A percentile compares a stretch with the other conserved stretches of the same genome.
phyloP scores from a whole-genome alignment of 257 asterid genomes.

The Lycium barbarum region DNA sequence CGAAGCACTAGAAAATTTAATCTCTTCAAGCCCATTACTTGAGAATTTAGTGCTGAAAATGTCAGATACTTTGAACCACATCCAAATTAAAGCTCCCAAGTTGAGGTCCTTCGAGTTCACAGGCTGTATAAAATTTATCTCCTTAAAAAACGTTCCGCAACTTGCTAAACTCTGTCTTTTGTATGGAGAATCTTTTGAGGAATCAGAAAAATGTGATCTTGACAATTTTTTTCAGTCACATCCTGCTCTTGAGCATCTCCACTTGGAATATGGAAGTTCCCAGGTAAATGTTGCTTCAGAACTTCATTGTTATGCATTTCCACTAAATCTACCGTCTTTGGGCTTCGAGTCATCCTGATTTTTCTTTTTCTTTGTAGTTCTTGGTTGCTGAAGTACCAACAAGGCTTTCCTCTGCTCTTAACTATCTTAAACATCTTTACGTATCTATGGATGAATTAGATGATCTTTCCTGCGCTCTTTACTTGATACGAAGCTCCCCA shows the following conservation, averaged over 20 bases:
- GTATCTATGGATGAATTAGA: background rate
- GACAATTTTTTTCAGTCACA: background rate
- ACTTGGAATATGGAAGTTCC: background rate
- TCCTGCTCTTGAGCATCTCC: background rate
- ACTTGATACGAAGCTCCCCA: constrained; percentile 23
- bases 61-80: background rate
- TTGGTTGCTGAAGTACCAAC: constrained; percentile 14
- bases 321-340: background rate
- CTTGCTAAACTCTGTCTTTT: constrained; percentile 17
- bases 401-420: background rate
- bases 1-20: background rate
- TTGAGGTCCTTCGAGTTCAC: constrained; percentile 6
- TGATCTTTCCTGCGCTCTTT: constrained; percentile 19
- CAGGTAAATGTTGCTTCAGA: constrained; percentile 15
- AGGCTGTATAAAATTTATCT: constrained; percentile 15
- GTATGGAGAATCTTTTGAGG: constrained; percentile 11
- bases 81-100: constrained; percentile 2
- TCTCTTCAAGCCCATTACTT: constrained; percentile 14
- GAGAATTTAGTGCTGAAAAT: constrained; percentile 10
- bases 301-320: background rate
- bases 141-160: background rate
- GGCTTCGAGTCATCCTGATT: background rate
- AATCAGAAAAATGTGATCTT: constrained; percentile 12
- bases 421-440: constrained; percentile 7
- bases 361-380: background rate